Conservation (phyloP, 1,284 basidiomycete genomes). For the Sphaerobolus stellatus region DNA sequence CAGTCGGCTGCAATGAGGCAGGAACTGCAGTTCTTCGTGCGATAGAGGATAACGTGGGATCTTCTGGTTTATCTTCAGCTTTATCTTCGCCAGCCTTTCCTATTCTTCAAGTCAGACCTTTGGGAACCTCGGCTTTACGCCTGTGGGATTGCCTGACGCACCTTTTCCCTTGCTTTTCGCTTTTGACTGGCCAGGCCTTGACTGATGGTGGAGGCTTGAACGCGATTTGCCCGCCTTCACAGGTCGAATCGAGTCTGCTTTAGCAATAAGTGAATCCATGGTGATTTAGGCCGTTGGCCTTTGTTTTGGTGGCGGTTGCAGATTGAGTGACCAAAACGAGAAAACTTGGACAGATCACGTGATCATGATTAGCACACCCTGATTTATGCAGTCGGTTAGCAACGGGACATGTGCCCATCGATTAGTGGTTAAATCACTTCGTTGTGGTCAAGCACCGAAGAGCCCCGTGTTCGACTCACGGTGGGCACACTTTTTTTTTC, state of each 20-base stretch:
- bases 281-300: too few species aligned
- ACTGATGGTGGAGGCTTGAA: slow-evolving; percentile 13
- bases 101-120: slow-evolving; percentile 32
- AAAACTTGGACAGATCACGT: too few species aligned
- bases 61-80: slow-evolving; percentile 30
- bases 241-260: slow-evolving; percentile 60
- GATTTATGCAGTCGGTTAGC: too few species aligned
- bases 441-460: slow-evolving; percentile 9
- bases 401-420: slow-evolving; percentile 12
- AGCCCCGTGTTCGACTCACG: slow-evolving; percentile 14
- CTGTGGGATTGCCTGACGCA: background rate
- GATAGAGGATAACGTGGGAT: slow-evolving; percentile 63
- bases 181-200: slow-evolving; percentile 6
- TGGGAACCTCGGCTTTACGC: background rate
- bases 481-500: slow-evolving; percentile 10
- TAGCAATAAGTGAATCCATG: slow-evolving; percentile 74
- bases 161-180: slow-evolving; percentile 4
- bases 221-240: slow-evolving; percentile 28
- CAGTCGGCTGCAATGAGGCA: slow-evolving; percentile 53
- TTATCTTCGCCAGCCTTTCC: slow-evolving; percentile 5
- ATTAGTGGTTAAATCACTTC: slow-evolving; percentile 13
- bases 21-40: slow-evolving; percentile 54
- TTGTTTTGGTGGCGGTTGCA: too few species aligned
- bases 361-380: too few species aligned
- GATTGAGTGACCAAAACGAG: too few species aligned